Conservation (phyloP, 208 protist genomes). For the Herpetomonas samuelpessoai region DNA sequence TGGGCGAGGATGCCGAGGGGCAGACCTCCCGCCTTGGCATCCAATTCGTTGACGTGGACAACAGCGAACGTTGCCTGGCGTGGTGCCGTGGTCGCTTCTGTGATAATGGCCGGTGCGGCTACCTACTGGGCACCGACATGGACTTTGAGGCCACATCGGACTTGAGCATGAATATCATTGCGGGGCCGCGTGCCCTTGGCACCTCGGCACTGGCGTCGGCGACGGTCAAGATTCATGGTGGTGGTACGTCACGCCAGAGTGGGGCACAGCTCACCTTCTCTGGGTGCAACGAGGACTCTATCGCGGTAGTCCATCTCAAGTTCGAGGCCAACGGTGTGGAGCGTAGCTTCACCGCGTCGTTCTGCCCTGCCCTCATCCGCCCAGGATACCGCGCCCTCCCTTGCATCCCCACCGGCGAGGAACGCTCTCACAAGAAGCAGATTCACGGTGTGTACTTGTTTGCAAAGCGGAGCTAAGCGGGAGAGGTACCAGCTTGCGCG, state of each 20-base stretch:
- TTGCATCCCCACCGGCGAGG: conserved; percentile 41
- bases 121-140: conserved; percentile 71
- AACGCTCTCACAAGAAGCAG: conserved; percentile 27
- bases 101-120: conserved; percentile 84
- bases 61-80: conserved; percentile 35
- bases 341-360: conserved; percentile 62
- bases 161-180: conserved; percentile 63
- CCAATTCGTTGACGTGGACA: conserved; percentile 74
- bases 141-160: conserved; percentile 39
- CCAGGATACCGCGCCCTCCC: conserved; percentile 72
- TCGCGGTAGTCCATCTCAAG: conserved; percentile 65
- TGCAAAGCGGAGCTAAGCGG: conserved; percentile 32
- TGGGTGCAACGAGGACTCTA: conserved; percentile 63
- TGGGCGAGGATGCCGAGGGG: conserved; percentile 31
- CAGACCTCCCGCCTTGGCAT: conserved; percentile 48
- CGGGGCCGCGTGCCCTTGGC: conserved; percentile 61
- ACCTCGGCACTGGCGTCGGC: conserved; percentile 36
- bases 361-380: conserved; percentile 56
- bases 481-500: no score
- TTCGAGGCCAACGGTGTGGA: conserved; percentile 65
- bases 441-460: conserved; percentile 70
- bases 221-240: conserved; percentile 46
- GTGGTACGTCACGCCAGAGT: conserved; percentile 40
- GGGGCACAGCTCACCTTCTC: conserved; percentile 65
- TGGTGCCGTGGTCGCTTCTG: conserved; percentile 73